Evolutionary conservation across 805 yeast genomes (phyloP), one percentile per base, ranked within the genome.

Genomic region (Teunomyces pallodes): DNA sequence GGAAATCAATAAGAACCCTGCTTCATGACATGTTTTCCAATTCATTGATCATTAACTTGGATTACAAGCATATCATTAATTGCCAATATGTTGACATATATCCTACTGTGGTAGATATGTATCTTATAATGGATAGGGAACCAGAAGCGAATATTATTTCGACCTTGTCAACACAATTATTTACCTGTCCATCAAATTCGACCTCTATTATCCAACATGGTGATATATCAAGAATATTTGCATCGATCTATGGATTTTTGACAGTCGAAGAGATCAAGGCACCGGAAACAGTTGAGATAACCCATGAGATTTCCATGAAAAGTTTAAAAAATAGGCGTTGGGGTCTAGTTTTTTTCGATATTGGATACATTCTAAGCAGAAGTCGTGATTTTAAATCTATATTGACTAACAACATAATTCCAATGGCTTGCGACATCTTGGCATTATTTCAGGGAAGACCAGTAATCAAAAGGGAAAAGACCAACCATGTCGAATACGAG

Each of bases 401-500:
- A 0, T 76, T 53, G 63, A 69, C 78, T 13, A 60, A 67, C 2
- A 65, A 70, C 28, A 76, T 84, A 17, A 68, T 86, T 5, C 69
- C 75, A 2, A 84, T 83, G 68, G 74, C 86, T 0, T 77, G 87
- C 39, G 89, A 86, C 53, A 74, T 89, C 8, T 56, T 87, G 28
- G 68, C 80, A 1, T 66, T 89, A 29, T 87, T 90, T 57, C 94
- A 90, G 64, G 91, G 96, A 3, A 76, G 82, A 41, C 87, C 94
- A 1, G 83, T 87, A 0, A 69, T 89, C 57, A 79, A 75, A 51
- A 75, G 98, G 50, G 96, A 90, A 59, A 81, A 82, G 3, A 74
- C 78, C 5, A 84, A 81, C 50, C 99, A 92, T 64, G 90, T 92
- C 8, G 97, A 91, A 61, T 94, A 87, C 62, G 99, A 92, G 61